phyloP scores from a whole-genome alignment of 2,329 filamentous ascomycete species.

The Trichoderma harzianum region DNA sequence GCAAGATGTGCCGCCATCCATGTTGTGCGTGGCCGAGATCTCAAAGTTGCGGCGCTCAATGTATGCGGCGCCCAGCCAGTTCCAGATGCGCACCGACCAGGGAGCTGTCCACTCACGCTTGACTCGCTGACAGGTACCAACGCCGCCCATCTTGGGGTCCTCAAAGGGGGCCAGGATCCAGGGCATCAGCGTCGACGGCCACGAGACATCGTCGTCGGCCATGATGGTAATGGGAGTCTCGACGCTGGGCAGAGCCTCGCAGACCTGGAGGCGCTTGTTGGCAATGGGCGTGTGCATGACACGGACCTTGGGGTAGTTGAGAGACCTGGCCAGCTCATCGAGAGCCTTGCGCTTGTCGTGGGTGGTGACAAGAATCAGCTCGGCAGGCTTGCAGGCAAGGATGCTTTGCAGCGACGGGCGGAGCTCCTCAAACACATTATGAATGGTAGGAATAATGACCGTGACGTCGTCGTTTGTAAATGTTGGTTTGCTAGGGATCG shows the following conservation, averaged over 20 bases:
- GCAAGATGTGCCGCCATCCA: constrained; percentile 94
- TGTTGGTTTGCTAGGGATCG: constrained; percentile 75
- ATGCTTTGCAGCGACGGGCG: constrained; percentile 77
- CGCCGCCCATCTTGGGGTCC: constrained; percentile 76
- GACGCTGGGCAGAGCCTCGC: constrained; percentile 82
- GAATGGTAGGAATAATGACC: constrained; percentile 89
- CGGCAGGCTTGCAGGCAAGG: constrained; percentile 63
- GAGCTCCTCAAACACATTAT: constrained; percentile 80
- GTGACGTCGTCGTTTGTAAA: constrained; percentile 83
- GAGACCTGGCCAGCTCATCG: constrained; percentile 61
- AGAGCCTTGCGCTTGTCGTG: constrained; percentile 71
- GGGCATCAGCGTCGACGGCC: constrained; percentile 78
- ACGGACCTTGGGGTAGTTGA: constrained; percentile 60
- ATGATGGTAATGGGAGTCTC: constrained; percentile 82
- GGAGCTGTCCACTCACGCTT: constrained; percentile 63
- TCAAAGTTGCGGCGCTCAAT: constrained; percentile 95
- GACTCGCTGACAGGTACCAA: constrained; percentile 87
- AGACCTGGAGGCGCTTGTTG: constrained; percentile 94
- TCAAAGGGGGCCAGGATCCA: constrained; percentile 96
- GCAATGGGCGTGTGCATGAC: constrained; percentile 78
- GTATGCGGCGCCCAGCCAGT: constrained; percentile 88
- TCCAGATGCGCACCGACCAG: constrained; percentile 66
- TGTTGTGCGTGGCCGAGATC: constrained; percentile 90
- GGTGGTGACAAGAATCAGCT: constrained; percentile 84
- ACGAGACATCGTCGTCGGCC: constrained; percentile 93